Evolutionary conservation across 805 yeast genomes (phyloP).

Genomic region (Ogataea naganishii): DNA sequence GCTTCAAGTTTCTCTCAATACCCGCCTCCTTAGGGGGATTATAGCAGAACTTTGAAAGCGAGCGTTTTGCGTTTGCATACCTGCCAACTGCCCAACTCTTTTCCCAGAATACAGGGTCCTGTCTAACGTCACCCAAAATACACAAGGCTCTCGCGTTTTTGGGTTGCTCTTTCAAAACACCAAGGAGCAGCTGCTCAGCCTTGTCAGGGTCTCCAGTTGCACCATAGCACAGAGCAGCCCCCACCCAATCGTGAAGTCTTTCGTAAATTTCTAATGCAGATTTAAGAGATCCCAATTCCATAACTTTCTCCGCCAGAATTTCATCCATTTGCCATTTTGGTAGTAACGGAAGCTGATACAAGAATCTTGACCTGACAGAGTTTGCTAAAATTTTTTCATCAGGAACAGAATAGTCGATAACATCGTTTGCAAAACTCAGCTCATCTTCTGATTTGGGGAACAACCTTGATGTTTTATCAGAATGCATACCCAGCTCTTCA

Average conservation of each 20-base stretch:
- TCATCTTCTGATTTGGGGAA: conserved; percentile 35
- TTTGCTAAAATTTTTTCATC: conserved; percentile 28
- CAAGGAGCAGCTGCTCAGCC: conserved; percentile 52
- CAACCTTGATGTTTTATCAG: conserved; percentile 41
- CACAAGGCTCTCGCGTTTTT: conserved; percentile 78
- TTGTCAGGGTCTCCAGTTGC: conserved; percentile 65
- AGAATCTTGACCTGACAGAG: conserved; percentile 51
- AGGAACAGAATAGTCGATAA: conserved; percentile 9
- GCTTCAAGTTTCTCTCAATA: conserved; percentile 36
- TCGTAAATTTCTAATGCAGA: conserved; percentile 88
- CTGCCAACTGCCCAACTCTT: conserved; percentile 82
- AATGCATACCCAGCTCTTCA: conserved; percentile 71
- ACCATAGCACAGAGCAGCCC: conserved; percentile 86
- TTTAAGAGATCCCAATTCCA: conserved; percentile 75
- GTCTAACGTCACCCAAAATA: conserved; percentile 76
- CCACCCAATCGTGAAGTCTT: conserved; percentile 65
- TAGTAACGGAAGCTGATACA: conserved; percentile 66
- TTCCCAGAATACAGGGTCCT: conserved; percentile 70
- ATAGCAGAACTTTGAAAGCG: conserved; percentile 68
- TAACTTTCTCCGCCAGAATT: conserved; percentile 73
- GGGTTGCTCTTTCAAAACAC: conserved; percentile 48
- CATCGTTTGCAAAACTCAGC: conserved; percentile 12
- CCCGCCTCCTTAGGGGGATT: conserved; percentile 53
- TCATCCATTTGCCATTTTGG: conserved; percentile 85
- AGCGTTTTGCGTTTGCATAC: conserved; percentile 78